phyloP scores from a whole-genome alignment of 2,329 filamentous ascomycete species.

The Cladosporium sp. region DNA sequence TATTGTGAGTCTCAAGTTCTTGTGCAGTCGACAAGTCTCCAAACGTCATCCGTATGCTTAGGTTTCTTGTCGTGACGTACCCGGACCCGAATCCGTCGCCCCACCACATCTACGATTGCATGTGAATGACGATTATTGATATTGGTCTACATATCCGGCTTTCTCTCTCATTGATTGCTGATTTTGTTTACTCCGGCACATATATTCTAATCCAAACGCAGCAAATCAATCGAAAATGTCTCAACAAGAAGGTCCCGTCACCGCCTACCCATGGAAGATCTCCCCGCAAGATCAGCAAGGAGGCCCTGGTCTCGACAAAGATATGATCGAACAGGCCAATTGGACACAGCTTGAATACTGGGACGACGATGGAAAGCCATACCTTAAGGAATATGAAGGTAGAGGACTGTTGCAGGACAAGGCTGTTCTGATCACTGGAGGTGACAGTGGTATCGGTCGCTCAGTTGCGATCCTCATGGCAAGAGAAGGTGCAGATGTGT shows the following conservation, averaged over 20 bases:
- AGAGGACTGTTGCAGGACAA: constrained; percentile 31
- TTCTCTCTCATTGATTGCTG: too few species aligned
- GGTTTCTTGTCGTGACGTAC: too few species aligned
- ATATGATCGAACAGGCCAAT: constrained; percentile 28
- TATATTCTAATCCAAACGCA: neutral
- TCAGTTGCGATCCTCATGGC: constrained; percentile 54
- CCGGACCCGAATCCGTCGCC: too few species aligned
- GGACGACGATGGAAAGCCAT: constrained; percentile 29
- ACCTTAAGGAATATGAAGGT: constrained; percentile 30
- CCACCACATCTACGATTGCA: too few species aligned
- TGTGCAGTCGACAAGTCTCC: too few species aligned
- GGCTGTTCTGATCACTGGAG: constrained; percentile 24
- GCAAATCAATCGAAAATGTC: neutral
- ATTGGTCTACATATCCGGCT: too few species aligned
- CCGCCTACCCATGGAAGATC: constrained; percentile 24
- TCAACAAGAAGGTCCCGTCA: constrained; percentile 7
- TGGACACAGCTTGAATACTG: constrained; percentile 32
- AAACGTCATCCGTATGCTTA: too few species aligned
- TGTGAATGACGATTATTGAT: too few species aligned
- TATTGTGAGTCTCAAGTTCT: too few species aligned
- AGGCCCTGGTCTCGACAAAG: constrained; percentile 28
- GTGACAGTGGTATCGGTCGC: constrained; percentile 44
- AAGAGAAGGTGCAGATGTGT: constrained; percentile 54
- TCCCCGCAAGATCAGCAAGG: constrained; percentile 29
- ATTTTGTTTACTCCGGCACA: too few species aligned